Evolutionary conservation across 768 basidiomycete species (phyloP).

Genomic region (Tricholoma terreum): DNA sequence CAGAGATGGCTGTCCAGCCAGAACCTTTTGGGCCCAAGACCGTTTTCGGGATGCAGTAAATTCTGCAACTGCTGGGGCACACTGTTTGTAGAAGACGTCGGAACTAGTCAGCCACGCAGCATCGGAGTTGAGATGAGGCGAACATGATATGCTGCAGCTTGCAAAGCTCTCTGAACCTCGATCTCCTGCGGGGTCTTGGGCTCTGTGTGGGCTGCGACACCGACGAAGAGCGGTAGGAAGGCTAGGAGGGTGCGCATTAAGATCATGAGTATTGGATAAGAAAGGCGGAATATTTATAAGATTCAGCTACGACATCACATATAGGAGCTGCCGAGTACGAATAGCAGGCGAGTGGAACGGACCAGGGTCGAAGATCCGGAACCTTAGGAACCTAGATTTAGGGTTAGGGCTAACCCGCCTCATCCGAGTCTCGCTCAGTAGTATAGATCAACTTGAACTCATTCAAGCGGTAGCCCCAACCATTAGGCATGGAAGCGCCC

Average conservation of each 20-base stretch:
- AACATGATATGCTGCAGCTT: slow-evolving; percentile 53
- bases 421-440: no score
- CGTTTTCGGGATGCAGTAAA: slow-evolving; percentile 49
- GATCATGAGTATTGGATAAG: background rate
- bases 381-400: slow-evolving; percentile 13
- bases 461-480: no score
- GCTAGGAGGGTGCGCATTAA: slow-evolving; percentile 10
- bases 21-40: slow-evolving; percentile 43
- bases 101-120: background rate
- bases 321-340: no score
- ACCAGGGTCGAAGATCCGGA: no score
- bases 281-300: background rate
- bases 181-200: slow-evolving; percentile 44
- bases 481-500: slow-evolving; percentile 13
- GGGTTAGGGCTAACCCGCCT: slow-evolving; percentile 15
- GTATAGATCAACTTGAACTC: no score
- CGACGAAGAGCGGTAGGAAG: slow-evolving; percentile 19
- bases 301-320: background rate
- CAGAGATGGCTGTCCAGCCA: slow-evolving; percentile 35
- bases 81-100: slow-evolving; percentile 27
- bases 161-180: slow-evolving; percentile 45
- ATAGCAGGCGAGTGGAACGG: slow-evolving; percentile 14
- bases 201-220: slow-evolving; percentile 38
- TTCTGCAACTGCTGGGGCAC: slow-evolving; percentile 49
- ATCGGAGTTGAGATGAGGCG: slow-evolving; percentile 15